A percentile compares a stretch with the other conserved stretches of the same genome.
Evolutionary conservation across 1,284 basidiomycete genomes (phyloP).

Genomic region (Blastosporella zonata): DNA sequence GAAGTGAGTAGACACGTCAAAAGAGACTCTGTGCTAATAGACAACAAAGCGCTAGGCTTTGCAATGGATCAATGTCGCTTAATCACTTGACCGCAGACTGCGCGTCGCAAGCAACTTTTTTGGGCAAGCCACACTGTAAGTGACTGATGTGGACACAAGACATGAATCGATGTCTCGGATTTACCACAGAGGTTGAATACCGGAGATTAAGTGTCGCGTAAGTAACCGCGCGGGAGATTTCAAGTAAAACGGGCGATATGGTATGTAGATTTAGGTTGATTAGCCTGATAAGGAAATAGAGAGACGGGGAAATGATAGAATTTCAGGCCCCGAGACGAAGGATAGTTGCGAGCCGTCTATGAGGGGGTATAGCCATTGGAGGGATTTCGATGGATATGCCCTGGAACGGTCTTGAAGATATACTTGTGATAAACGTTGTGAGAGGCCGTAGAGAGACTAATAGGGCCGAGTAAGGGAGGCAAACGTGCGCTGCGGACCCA

Average conservation of each 20-base stretch:
- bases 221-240: neutral
- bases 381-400: slow-evolving; percentile 6
- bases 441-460: neutral
- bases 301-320: neutral
- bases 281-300: slow-evolving; percentile 11
- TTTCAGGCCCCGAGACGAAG: neutral
- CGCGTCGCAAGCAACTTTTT: too few species aligned
- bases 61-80: too few species aligned
- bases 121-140: too few species aligned
- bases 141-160: neutral
- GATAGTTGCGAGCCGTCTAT: slow-evolving; percentile 10
- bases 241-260: neutral
- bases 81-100: too few species aligned
- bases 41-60: too few species aligned
- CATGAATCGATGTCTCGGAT: neutral
- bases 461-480: neutral
- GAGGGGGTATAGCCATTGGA: slow-evolving; percentile 13
- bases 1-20: too few species aligned
- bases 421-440: slow-evolving; percentile 6
- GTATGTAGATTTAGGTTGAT: slow-evolving; percentile 4
- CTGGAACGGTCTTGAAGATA: neutral
- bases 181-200: neutral
- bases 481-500: slow-evolving; percentile 8
- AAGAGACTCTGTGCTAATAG: too few species aligned
- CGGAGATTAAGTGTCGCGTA: neutral